phyloP scores from a whole-genome alignment of 768 basidiomycete species.

The Fibroporia radiculosa region DNA sequence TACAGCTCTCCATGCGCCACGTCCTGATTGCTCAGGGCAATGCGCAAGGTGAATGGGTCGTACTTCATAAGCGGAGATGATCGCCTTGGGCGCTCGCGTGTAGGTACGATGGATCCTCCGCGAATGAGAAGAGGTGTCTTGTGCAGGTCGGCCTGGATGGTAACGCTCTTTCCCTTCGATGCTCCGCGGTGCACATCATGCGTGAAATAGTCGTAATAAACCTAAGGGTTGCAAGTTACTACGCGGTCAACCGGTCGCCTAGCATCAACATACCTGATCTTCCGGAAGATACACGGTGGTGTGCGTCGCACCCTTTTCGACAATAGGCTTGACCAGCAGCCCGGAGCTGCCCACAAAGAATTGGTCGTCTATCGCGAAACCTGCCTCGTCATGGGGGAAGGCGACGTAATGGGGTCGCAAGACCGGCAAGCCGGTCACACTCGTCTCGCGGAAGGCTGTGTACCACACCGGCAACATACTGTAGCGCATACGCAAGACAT shows the following conservation, averaged over 20 bases:
- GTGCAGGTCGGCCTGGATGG: constrained; percentile 71
- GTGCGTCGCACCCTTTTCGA: constrained; percentile 59
- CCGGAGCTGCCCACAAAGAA: constrained; percentile 88
- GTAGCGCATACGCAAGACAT: constrained; percentile 77
- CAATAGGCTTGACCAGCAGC: constrained; percentile 87
- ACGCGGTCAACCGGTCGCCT: not conserved
- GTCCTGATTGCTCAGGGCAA: constrained; percentile 59
- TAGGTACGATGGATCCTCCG: constrained; percentile 85
- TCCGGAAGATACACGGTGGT: constrained; percentile 80
- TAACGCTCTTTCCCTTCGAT: constrained; percentile 57
- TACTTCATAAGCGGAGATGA: constrained; percentile 81
- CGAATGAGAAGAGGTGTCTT: constrained; percentile 82
- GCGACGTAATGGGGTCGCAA: constrained; percentile 91
- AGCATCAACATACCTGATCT: constrained; percentile 47
- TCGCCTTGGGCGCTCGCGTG: constrained; percentile 80
- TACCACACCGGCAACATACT: constrained; percentile 91
- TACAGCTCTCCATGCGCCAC: constrained; percentile 81
- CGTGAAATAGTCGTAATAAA: constrained; percentile 93
- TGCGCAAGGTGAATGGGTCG: constrained; percentile 89
- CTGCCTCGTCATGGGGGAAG: constrained; percentile 83
- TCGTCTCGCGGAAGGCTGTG: constrained; percentile 90
- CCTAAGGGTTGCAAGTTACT: constrained; percentile 31
- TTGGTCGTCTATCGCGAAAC: constrained; percentile 90
- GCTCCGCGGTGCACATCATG: constrained; percentile 59
- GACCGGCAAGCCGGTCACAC: constrained; percentile 73